A percentile compares a stretch with the other conserved stretches of the same genome.
Conservation (phyloP, 2,329 filamentous ascomycete species). For the Pezicula carpinea region DNA sequence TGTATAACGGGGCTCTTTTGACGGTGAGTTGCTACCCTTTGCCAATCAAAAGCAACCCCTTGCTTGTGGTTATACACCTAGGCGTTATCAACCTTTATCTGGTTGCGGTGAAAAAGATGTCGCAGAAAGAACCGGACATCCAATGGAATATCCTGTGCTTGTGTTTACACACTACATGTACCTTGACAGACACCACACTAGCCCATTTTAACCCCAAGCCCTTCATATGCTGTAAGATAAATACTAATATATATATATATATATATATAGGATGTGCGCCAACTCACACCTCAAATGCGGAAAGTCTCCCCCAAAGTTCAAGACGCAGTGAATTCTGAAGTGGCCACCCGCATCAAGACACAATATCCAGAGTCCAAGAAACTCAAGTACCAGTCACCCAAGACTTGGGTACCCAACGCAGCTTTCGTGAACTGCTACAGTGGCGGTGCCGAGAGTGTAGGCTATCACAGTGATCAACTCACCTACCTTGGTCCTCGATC, state of each 20-base stretch:
- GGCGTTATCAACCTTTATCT: no score
- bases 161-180: not conserved
- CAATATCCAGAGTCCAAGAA: constrained; percentile 68
- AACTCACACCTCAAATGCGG: constrained; percentile 69
- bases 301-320: constrained; percentile 67
- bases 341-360: constrained; percentile 63
- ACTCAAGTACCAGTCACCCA: constrained; percentile 70
- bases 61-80: no score
- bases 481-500: constrained; percentile 88
- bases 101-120: no score
- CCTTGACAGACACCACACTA: not conserved
- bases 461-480: constrained; percentile 88
- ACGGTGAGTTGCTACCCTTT: constrained; percentile 38
- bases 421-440: constrained; percentile 94
- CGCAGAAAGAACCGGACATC: no score
- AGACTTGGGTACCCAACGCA: constrained; percentile 77
- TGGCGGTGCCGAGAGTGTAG: constrained; percentile 76
- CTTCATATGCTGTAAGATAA: not conserved
- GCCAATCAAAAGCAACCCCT: no score
- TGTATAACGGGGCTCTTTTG: constrained; percentile 77
- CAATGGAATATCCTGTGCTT: no score
- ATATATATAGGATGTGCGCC: constrained; percentile 66
- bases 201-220: not conserved
- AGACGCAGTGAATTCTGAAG: constrained; percentile 70
- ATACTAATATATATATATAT: constrained; percentile 24